Evolutionary conservation across 2,329 filamentous ascomycete species (phyloP), one percentile per base, ranked within the genome.

Genomic region (Epichloe sp.): DNA sequence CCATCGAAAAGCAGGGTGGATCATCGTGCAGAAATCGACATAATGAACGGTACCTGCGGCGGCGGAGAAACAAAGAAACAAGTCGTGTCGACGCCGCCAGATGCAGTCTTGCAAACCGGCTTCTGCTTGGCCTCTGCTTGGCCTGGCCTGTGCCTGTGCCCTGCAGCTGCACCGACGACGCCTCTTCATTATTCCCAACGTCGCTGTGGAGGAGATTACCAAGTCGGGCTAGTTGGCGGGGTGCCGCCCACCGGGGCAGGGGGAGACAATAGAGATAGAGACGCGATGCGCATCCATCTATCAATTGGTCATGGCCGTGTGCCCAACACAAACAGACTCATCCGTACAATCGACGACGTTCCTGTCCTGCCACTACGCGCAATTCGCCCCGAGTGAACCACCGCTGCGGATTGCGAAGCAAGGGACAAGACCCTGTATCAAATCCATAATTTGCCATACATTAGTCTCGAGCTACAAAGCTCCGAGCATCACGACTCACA

Each of bases 21-120:
- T 56, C 57, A 47, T 56, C 53, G 52, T 59, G 63, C 57, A 62
- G 56, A 58, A 55, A 60, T 64, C 57, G 61, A 57, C 58, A 60
- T 53, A 57, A 11, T 10, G 8, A 58, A 54, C 53, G 55, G 58
- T 61, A 62, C 62, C 63, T 63, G 62, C 56, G 57, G 61, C 59
- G 52, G 34, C 54, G 44, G 53, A 56, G 55, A 59, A 56, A 60
- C 57, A 58, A 51, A 55, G 42, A 41, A 55, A 55, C 15, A 42
- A 48, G 48, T 23, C 14, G 48, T 41, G 46, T 49, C 50, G 52
- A 52, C 49, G 53, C 52, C 52, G 46, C 49, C 45, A 36, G 49
- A 38, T 21, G 37, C 15, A 43, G 23, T 26, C 31, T 11, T 31
- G 31, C 10, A 31, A 31, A 31, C 31, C 31, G 31, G 31, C 34